These are phyloP conservation scores for Metschnikowia shivogae DNA, from an alignment of 805 yeast species.

Conservation along the genomic window DNA sequence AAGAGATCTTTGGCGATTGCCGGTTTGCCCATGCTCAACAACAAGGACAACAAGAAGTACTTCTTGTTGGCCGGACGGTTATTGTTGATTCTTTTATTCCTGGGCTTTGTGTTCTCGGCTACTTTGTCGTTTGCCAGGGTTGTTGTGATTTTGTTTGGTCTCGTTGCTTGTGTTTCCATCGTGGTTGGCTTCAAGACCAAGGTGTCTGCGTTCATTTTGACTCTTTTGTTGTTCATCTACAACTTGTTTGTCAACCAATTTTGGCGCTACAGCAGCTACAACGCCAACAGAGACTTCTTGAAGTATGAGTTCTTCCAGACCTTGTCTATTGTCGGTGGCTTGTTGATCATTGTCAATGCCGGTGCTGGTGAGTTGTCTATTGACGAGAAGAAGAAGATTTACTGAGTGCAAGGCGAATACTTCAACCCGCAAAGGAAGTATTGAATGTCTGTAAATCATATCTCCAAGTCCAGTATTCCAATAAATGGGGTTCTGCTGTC, in stretches of 20 bases:
- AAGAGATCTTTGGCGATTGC: slow-evolving; percentile 64
- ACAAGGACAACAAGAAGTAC: slow-evolving; percentile 73
- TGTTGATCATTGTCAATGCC: slow-evolving; percentile 82
- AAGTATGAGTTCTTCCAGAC: slow-evolving; percentile 95
- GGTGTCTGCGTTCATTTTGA: slow-evolving; percentile 70
- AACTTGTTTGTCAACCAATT: slow-evolving; percentile 80
- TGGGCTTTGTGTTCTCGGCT: slow-evolving; percentile 77
- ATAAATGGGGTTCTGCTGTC: no score
- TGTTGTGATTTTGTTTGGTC: slow-evolving; percentile 64
- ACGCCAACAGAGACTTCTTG: slow-evolving; percentile 79
- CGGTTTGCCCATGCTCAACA: slow-evolving; percentile 69
- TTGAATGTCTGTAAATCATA: no score
- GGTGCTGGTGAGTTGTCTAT: slow-evolving; percentile 95
- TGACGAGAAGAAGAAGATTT: slow-evolving; percentile 93
- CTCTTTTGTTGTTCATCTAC: slow-evolving; percentile 67
- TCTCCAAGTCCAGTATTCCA: no score
- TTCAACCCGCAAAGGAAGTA: background rate
- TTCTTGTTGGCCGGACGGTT: slow-evolving; percentile 84
- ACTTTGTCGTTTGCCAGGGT: slow-evolving; percentile 66
- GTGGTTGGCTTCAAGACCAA: slow-evolving; percentile 92
- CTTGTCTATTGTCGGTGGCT: slow-evolving; percentile 90
- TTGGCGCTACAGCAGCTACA: slow-evolving; percentile 72
- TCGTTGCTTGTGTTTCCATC: slow-evolving; percentile 67
- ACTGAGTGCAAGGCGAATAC: slow-evolving; percentile 37
- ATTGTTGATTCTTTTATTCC: slow-evolving; percentile 75